phyloP scores from a whole-genome alignment of 1,284 basidiomycete species.

The Ustilago sp. region DNA sequence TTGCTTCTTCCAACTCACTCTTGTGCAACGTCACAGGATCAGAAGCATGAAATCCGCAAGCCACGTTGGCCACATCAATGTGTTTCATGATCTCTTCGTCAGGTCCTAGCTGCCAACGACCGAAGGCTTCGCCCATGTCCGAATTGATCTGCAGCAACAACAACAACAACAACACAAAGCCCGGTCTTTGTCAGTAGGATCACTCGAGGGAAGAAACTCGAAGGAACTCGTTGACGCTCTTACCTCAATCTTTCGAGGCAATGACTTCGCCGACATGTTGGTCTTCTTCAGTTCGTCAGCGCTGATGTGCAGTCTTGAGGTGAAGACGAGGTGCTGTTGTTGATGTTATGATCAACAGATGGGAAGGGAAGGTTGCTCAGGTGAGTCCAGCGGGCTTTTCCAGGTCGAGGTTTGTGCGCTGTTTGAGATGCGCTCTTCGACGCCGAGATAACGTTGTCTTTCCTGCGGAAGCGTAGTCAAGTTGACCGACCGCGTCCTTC shows the following conservation, averaged over 20 bases:
- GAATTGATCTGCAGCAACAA: conserved; percentile 18
- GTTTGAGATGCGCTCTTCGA: conserved; percentile 6
- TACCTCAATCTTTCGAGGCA: conserved; percentile 26
- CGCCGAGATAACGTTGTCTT: conserved; percentile 14
- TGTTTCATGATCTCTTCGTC: conserved; percentile 40
- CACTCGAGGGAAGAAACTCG: not conserved
- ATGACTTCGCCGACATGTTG: conserved; percentile 15
- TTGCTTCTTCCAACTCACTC: conserved; percentile 15
- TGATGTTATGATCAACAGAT: not conserved
- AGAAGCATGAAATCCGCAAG: conserved; percentile 41
- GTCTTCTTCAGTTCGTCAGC: not conserved
- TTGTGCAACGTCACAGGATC: conserved; percentile 36
- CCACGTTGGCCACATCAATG: conserved; percentile 41
- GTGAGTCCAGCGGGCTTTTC: not conserved
- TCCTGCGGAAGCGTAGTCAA: too few relatives aligned
- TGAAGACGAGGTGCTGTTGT: not conserved
- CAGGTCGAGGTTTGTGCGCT: conserved; percentile 14
- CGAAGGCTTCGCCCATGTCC: conserved; percentile 45
- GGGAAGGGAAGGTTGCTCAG: not conserved
- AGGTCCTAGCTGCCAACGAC: conserved; percentile 33
- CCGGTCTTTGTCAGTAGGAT: too few relatives aligned
- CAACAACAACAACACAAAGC: too few relatives aligned
- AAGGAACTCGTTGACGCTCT: not conserved
- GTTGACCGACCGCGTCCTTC: too few relatives aligned
- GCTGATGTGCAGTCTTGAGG: not conserved